A percentile compares a stretch with the other conserved stretches of the same genome.
phyloP scores from a whole-genome alignment of 2,329 filamentous ascomycete genomes.

The Zasmidium angulare region DNA sequence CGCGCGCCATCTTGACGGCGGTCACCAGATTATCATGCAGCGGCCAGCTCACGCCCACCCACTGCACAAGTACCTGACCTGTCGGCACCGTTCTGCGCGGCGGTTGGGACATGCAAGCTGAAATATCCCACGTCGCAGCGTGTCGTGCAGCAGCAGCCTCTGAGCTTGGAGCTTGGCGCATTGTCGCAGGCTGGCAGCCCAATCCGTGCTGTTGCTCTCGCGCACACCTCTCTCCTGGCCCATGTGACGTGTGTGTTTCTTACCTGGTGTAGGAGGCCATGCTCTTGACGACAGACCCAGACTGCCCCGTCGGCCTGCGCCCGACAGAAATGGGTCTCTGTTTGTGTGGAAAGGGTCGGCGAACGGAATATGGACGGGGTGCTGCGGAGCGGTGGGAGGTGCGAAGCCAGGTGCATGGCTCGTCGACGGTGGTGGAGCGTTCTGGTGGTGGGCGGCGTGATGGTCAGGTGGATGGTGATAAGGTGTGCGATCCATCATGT shows the following conservation, averaged over 20 bases:
- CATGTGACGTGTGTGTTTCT: neutral
- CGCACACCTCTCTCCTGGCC: conserved; percentile 1
- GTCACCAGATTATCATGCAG: conserved; percentile 14
- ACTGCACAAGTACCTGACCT: conserved; percentile 1
- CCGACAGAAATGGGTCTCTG: conserved; percentile 49
- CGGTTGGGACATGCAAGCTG: neutral
- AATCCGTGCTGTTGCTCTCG: neutral
- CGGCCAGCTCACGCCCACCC: neutral
- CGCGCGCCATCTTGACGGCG: conserved; percentile 1
- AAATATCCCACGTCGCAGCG: neutral
- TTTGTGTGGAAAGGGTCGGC: conserved; percentile 46
- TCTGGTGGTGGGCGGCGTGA: conserved; percentile 34
- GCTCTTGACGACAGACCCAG: conserved; percentile 38
- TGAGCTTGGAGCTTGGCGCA: conserved; percentile 2
- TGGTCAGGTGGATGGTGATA: conserved; percentile 40
- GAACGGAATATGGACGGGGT: conserved; percentile 47
- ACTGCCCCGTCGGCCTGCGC: conserved; percentile 41
- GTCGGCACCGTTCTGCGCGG: neutral
- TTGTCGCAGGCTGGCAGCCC: conserved; percentile 7
- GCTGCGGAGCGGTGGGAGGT: conserved; percentile 35
- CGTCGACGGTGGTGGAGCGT: conserved; percentile 30
- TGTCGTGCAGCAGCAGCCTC: neutral
- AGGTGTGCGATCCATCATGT: conserved; percentile 32
- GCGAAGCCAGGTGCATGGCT: conserved; percentile 37
- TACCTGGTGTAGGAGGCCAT: conserved; percentile 31